Percentiles rank a stretch among this genome's conserved stretches.
These are phyloP conservation scores for Trichophyton benhamiae DNA, from an alignment of 2,329 filamentous ascomycete species.

Conservation along the genomic window DNA sequence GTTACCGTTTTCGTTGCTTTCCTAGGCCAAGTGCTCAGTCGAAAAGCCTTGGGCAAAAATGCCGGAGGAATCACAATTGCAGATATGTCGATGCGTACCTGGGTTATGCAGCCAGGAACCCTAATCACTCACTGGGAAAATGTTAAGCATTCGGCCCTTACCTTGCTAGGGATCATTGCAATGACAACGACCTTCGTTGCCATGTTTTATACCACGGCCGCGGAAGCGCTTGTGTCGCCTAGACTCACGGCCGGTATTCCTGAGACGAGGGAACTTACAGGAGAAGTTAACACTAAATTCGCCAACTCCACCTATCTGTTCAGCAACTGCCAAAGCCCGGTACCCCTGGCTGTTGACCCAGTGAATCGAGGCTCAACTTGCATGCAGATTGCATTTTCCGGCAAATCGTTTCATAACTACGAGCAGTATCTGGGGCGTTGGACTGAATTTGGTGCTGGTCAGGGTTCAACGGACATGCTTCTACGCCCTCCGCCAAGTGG, in stretches of 20 bases:
- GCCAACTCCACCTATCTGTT: conserved; percentile 49
- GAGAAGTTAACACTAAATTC: conserved; percentile 49
- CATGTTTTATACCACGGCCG: conserved; percentile 64
- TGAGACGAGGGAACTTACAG: conserved; percentile 40
- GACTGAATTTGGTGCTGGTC: conserved; percentile 36
- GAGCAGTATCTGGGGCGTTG: conserved; percentile 48
- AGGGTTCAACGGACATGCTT: conserved; percentile 30
- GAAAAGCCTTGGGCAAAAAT: conserved; percentile 50
- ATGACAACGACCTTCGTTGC: conserved; percentile 53
- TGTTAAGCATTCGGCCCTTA: conserved; percentile 50
- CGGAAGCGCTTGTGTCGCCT: conserved; percentile 61
- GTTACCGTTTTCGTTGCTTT: conserved; percentile 66
- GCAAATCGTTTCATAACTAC: conserved; percentile 57
- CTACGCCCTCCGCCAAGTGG: conserved; percentile 49
- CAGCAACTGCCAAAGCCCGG: conserved; percentile 49
- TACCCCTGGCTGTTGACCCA: conserved; percentile 35
- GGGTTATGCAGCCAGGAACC: conserved; percentile 61
- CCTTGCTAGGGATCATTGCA: conserved; percentile 52
- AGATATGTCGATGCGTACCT: conserved; percentile 65
- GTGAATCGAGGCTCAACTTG: conserved; percentile 43
- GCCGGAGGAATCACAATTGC: conserved; percentile 58
- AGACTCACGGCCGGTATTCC: conserved; percentile 51
- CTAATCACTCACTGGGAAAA: conserved; percentile 58
- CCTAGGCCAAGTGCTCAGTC: conserved; percentile 61
- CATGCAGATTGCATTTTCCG: conserved; percentile 55